Evolutionary conservation across 441 rosid genomes (phyloP), one percentile per base, ranked within the genome.

Genomic region (Erodium moschatum): DNA sequence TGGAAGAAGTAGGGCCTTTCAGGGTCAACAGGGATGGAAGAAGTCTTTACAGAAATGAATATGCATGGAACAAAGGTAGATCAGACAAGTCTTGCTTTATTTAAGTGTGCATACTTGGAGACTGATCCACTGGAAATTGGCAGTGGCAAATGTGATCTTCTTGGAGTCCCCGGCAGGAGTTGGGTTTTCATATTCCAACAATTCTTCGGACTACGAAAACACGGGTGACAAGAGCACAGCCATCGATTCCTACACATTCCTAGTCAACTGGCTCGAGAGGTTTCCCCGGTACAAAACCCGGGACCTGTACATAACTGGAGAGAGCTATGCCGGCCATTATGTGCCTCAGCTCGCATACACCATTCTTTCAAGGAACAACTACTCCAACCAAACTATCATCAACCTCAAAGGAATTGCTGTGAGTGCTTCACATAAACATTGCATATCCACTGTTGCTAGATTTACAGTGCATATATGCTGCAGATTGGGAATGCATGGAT

Each of bases 401-500:
- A 80, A 80, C 72, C 79, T 82, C 64, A 74, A 72, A 74, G 85
- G 83, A 66, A 78, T 82, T 27, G 80, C 81, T 16, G 83, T 82
- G 52, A 72, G 83, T 72, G 5, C 18, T 33, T 6, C 12, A 0
- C 15, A 20, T 29, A 10, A 9, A 46, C 18, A 18, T 2, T 0
- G 31, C 31, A 29, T 1, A 29, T 29, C 31, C 31, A 50, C 58
- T 50, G 8, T 18, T 50, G 19, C 58, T 50, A 50, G 15, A n/a
- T 50, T 50, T 50, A 50, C 19, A n/a, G 58, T 50, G 31, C 31
- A 29, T 29, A 5, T 50, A 50, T 15, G 58, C 1, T 19, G 56
- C 80, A 82, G 83, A 80, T 78, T 10, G 83, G 82, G 31, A 82
- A 82, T 73, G 82, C 85, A 29, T 82, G 67, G 75, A 67, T 80